These are phyloP conservation scores for Nitzschia inconspicua DNA, from an alignment of 108 stramenopile species.

Conservation along the genomic window DNA sequence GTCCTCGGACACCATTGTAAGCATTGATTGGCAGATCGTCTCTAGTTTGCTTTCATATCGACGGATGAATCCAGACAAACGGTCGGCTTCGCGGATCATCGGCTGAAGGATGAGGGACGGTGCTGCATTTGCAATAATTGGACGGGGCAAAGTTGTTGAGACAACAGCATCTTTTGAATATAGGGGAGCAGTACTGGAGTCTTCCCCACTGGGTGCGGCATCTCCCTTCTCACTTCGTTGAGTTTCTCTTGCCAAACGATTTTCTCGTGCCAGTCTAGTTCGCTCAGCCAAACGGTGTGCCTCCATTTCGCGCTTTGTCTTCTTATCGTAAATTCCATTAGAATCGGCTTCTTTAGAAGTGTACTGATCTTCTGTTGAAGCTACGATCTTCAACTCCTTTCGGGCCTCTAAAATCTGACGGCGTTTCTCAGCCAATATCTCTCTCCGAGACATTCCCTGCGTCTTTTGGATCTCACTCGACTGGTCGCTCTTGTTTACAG, in stretches of 20 bases:
- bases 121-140: too few species aligned
- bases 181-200: too few species aligned
- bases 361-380: too few species aligned
- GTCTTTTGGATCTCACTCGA: neutral
- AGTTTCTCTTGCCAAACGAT: constrained; percentile 11
- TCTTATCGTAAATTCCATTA: neutral
- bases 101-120: too few species aligned
- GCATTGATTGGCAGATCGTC: constrained; percentile 25
- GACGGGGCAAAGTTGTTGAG: too few species aligned
- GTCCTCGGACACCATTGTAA: constrained; percentile 11
- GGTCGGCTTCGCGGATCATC: constrained; percentile 24
- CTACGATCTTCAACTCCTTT: too few species aligned
- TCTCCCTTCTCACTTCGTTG: constrained; percentile 7
- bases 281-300: constrained; percentile 7
- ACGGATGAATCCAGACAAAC: constrained; percentile 24
- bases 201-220: constrained; percentile 11
- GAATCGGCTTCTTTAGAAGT: too few species aligned
- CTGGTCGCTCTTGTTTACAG: neutral
- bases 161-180: too few species aligned
- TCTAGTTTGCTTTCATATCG: constrained; percentile 32
- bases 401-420: too few species aligned
- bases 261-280: constrained; percentile 5
- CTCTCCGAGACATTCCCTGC: neutral
- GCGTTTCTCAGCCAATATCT: too few species aligned
- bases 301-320: neutral